These are phyloP conservation scores for Pouteria glomerata DNA, from an alignment of 148 eudicot species.

Conservation along the genomic window DNA sequence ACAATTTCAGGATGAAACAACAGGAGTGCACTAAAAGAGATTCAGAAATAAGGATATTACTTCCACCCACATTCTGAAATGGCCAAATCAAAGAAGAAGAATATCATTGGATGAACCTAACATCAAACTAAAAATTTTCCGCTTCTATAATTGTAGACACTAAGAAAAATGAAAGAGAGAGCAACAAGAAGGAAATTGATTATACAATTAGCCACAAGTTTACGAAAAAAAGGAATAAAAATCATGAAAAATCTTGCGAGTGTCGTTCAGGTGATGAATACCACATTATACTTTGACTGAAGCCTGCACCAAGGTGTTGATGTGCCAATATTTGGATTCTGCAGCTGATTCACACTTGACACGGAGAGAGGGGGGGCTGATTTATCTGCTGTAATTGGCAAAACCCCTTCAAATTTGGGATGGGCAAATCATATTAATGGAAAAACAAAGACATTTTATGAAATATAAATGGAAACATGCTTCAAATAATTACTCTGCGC, in stretches of 20 bases:
- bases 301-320: background rate
- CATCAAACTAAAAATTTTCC: background rate
- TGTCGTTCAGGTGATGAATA: conserved; percentile 2
- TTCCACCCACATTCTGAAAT: background rate
- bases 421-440: background rate
- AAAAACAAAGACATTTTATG: background rate
- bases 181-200: background rate
- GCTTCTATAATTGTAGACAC: background rate
- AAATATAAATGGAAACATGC: conserved; percentile 1
- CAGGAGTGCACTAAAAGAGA: no score
- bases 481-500: background rate
- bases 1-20: no score
- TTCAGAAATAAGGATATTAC: no score
- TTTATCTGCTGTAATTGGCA: background rate
- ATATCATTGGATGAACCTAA: background rate
- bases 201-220: background rate
- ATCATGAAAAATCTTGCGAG: background rate
- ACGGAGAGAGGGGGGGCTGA: background rate
- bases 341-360: background rate
- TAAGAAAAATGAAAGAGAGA: background rate
- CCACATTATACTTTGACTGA: background rate
- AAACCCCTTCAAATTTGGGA: background rate
- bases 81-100: background rate
- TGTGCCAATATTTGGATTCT: background rate
- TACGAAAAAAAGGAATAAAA: background rate